Evolutionary conservation across 139 green algal genomes (phyloP).

Genomic region (Chlorella sp.): DNA sequence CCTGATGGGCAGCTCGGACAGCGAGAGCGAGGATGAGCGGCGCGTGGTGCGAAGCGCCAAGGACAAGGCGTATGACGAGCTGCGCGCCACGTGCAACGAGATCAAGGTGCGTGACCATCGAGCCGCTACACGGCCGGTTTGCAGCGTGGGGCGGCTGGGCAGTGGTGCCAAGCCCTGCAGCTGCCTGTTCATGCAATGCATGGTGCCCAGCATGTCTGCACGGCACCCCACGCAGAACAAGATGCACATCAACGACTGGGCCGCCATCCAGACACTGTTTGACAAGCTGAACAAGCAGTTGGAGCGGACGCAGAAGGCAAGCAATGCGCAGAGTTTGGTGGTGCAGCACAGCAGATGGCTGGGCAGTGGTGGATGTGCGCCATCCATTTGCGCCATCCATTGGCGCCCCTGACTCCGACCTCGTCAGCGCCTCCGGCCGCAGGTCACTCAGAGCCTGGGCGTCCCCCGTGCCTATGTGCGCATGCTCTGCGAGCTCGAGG

Average conservation of each 20-base stretch:
- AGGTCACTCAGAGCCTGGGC: constrained; percentile 36
- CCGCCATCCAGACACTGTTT: constrained; percentile 91
- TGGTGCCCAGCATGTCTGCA: too few relatives aligned
- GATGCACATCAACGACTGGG: constrained; percentile 99
- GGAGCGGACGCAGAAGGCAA: constrained; percentile 83
- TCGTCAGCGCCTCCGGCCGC: background rate
- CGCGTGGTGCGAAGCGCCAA: constrained; percentile 87
- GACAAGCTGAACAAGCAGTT: constrained; percentile 99
- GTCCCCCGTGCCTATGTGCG: constrained; percentile 88
- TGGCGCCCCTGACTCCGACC: too few relatives aligned
- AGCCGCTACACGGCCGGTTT: too few relatives aligned
- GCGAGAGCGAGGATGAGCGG: constrained; percentile 82
- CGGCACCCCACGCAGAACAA: constrained; percentile 87
- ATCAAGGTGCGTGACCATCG: constrained; percentile 84
- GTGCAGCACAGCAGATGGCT: background rate
- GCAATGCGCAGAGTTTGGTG: background rate
- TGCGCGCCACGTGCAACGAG: constrained; percentile 84
- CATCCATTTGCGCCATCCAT: too few relatives aligned
- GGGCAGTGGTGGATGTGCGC: background rate
- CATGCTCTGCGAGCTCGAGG: constrained; percentile 93
- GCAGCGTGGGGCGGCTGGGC: too few relatives aligned
- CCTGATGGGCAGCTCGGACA: constrained; percentile 77
- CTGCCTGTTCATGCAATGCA: too few relatives aligned
- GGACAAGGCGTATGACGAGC: constrained; percentile 90
- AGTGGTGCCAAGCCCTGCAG: too few relatives aligned